phyloP scores from a whole-genome alignment of 352 stramenopile species.

The Globisporangium mamillatum region DNA sequence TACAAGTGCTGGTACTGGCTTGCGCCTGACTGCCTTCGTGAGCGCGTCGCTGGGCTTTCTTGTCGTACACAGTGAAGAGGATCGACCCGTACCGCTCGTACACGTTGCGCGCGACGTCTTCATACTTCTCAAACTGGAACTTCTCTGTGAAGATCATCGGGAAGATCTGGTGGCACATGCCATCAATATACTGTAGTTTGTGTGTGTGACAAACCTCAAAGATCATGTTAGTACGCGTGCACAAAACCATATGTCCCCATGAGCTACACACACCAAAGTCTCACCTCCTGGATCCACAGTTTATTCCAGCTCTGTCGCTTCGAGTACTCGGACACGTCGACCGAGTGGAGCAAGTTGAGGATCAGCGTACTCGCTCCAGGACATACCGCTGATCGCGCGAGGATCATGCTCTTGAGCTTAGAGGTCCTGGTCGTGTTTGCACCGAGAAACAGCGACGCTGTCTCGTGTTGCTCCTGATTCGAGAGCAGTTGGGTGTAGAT shows the following conservation, averaged over 20 bases:
- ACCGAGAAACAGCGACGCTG: constrained; percentile 44
- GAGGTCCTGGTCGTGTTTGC: constrained; percentile 43
- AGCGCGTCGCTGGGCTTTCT: neutral
- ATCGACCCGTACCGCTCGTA: constrained; percentile 53
- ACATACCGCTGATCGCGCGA: constrained; percentile 52
- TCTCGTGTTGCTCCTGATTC: constrained; percentile 41
- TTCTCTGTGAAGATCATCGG: constrained; percentile 56
- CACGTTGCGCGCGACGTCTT: constrained; percentile 49
- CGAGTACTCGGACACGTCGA: constrained; percentile 36
- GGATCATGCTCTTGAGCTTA: constrained; percentile 47
- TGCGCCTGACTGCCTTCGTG: neutral
- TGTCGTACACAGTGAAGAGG: constrained; percentile 29
- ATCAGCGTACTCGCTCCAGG: constrained; percentile 61
- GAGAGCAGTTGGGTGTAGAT: constrained; percentile 60
- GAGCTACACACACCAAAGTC: neutral
- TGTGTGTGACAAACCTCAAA: neutral
- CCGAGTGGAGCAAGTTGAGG: constrained; percentile 62
- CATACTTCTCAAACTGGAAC: constrained; percentile 54
- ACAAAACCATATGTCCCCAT: neutral
- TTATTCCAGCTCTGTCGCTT: constrained; percentile 30
- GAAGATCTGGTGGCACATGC: constrained; percentile 69
- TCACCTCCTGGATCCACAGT: constrained; percentile 66
- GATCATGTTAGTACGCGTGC: neutral
- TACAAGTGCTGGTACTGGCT: neutral
- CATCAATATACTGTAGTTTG: constrained; percentile 49